Base-by-base conservation (phyloP, 1,284 basidiomycete species). In the Puccinia polysora region DNA sequence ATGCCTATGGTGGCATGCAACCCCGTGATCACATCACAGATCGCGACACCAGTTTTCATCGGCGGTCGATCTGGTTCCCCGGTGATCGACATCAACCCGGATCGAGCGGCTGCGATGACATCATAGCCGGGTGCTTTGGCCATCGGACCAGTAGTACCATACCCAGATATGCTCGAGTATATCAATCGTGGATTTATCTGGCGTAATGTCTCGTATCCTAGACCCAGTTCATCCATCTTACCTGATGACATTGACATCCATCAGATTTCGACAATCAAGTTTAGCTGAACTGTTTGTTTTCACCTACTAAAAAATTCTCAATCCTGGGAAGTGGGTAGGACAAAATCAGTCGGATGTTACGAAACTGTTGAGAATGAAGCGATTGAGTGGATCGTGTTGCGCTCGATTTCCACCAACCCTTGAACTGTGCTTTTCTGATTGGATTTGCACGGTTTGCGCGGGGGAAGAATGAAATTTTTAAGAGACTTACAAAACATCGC, bases 1-100 rank as follows among this genome's bases (percentile, higher is more conserved):
- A 97, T 89, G 2, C 65, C 65, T 23, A 55, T 55, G 3, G 52
- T 20, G 1, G 91, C 87, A 80, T 95, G 96, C n/a, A 97, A 84
- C 0, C 94, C 90, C 5, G 91, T 93, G 25, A 90, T 89, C 72
- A 96, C 85, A 80, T 97, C 93, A 20, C 91, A 94, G 20, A 88
- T 88, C 0, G 92, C 91, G 15, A 94, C 90, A 4, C 77, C 77
- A 28, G 78, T 76, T 74, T 97, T 97, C 79, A 87, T 89, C 0
- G 93, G 94, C 15, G 87, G 85, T 2, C 92, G 87, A 77, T 90
- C 88, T 6, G 88, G 84, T 81, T 97, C 94, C 56, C 93, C 93
- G 8, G 94, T 97, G 77, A 89, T 94, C 80, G 94, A 91, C 91
- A 95, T 94, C 60, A 95, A 81, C 14, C 92, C 92, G 32, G 91